Percentiles rank a stretch among this genome's conserved stretches.
These are phyloP conservation scores for Penicillium robsamsonii DNA, from an alignment of 495 filamentous ascomycete species.

Conservation along the genomic window DNA sequence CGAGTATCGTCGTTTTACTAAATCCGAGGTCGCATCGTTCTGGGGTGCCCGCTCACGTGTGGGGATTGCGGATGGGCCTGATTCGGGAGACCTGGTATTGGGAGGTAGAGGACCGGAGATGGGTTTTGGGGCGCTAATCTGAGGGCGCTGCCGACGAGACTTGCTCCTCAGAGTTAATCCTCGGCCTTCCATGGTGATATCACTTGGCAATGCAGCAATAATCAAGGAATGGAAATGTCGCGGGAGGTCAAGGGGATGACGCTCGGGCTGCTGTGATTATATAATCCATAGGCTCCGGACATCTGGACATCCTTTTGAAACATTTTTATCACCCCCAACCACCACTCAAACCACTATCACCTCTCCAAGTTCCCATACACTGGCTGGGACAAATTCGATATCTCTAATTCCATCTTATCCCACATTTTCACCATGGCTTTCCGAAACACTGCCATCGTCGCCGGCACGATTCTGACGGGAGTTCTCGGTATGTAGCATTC, in stretches of 20 bases:
- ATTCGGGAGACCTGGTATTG: conserved; percentile 31
- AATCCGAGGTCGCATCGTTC: conserved; percentile 70
- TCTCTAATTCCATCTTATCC: conserved; percentile 26
- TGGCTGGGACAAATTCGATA: neutral
- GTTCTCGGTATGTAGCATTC: conserved; percentile 60
- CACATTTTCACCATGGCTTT: conserved; percentile 5
- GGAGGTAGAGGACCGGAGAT: conserved; percentile 63
- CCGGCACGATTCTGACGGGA: conserved; percentile 72
- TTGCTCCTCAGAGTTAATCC: conserved; percentile 88
- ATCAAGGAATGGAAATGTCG: neutral
- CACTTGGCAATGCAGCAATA: neutral
- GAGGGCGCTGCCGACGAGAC: conserved; percentile 65
- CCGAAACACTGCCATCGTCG: conserved; percentile 22
- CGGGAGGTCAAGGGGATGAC: conserved; percentile 6
- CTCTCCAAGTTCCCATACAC: neutral
- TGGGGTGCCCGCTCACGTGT: conserved; percentile 34
- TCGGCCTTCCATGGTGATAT: conserved; percentile 52
- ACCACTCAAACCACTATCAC: conserved; percentile 16
- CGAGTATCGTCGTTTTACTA: conserved; percentile 93
- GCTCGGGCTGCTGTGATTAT: conserved; percentile 7
- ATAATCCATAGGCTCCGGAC: conserved; percentile 6
- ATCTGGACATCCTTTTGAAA: conserved; percentile 35
- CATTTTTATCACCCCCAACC: conserved; percentile 30
- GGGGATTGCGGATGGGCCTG: conserved; percentile 25
- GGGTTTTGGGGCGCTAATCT: conserved; percentile 81